phyloP scores from a whole-genome alignment of 176 grass and related monocot species.

The Oryza glaberrima region DNA sequence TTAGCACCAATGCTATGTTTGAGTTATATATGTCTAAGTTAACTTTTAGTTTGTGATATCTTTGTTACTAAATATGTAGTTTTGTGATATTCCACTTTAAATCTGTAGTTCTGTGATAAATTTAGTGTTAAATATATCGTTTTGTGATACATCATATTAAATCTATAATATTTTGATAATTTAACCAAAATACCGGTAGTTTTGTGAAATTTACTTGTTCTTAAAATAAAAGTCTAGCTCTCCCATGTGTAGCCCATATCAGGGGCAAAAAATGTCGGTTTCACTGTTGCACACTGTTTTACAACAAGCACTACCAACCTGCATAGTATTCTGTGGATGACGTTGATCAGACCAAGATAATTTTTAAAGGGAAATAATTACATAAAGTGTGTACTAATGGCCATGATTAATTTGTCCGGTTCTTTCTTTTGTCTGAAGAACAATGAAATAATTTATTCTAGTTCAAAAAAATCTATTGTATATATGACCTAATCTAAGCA shows the following conservation, averaged over 20 bases:
- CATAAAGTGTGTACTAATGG: not conserved
- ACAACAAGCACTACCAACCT: slow-evolving; percentile 29
- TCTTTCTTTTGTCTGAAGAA: not conserved
- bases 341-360: slow-evolving; percentile 9
- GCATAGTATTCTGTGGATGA: slow-evolving; percentile 16
- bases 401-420: no score
- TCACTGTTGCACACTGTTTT: slow-evolving; percentile 26
- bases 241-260: slow-evolving; percentile 51
- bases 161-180: no score
- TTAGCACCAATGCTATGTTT: no score
- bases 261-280: not conserved
- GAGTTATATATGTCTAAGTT: no score
- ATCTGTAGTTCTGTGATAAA: no score
- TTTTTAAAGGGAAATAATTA: slow-evolving; percentile 3
- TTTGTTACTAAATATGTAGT: no score
- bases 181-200: no score
- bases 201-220: no score
- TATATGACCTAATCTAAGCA: not conserved
- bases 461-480: not conserved
- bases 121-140: no score
- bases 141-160: no score
- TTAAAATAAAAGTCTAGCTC: not conserved
- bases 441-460: not conserved
- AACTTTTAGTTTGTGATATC: no score
- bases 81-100: no score